Evolutionary conservation across 768 basidiomycete genomes (phyloP).

Genomic region (Tephrocybe sp.): DNA sequence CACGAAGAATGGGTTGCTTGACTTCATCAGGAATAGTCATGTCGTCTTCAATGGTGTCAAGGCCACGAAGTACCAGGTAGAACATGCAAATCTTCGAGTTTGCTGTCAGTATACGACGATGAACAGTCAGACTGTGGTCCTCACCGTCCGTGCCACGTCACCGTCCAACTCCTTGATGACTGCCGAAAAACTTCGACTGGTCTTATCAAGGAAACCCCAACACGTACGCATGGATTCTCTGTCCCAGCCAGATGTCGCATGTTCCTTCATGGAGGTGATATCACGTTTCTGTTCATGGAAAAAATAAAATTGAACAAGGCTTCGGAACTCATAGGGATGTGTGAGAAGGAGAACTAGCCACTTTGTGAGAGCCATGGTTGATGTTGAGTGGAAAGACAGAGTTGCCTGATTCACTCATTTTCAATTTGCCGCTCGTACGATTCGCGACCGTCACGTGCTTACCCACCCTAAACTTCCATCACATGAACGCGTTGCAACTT

Average conservation of each 20-base stretch:
- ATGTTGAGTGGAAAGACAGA: slow-evolving; percentile 1
- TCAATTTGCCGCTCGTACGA: slow-evolving; percentile 11
- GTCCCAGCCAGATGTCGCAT: slow-evolving; percentile 84
- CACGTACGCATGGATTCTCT: slow-evolving; percentile 82
- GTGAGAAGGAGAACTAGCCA: slow-evolving; percentile 70
- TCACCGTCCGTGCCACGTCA: slow-evolving; percentile 86
- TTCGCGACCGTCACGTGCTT: slow-evolving; percentile 13
- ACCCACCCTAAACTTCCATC: slow-evolving; percentile 9
- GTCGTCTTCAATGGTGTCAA: slow-evolving; percentile 99
- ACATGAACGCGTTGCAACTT: slow-evolving; percentile 10
- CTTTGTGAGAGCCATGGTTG: slow-evolving; percentile 50
- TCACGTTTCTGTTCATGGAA: slow-evolving; percentile 83
- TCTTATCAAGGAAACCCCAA: slow-evolving; percentile 86
- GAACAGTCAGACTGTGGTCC: slow-evolving; percentile 27
- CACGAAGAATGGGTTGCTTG: slow-evolving; percentile 83
- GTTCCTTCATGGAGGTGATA: slow-evolving; percentile 71
- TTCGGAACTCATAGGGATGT: slow-evolving; percentile 82
- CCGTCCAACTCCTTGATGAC: slow-evolving; percentile 97
- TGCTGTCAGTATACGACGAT: neutral
- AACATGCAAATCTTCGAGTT: slow-evolving; percentile 80
- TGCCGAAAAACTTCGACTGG: slow-evolving; percentile 85
- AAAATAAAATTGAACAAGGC: slow-evolving; percentile 77
- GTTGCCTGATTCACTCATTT: slow-evolving; percentile 11
- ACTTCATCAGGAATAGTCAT: slow-evolving; percentile 87
- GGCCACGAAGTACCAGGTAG: slow-evolving; percentile 88